A percentile compares a stretch with the other conserved stretches of the same genome.
These are phyloP conservation scores for Colletotrichum endophyticum DNA, from an alignment of 2,329 filamentous ascomycete genomes.

Conservation along the genomic window DNA sequence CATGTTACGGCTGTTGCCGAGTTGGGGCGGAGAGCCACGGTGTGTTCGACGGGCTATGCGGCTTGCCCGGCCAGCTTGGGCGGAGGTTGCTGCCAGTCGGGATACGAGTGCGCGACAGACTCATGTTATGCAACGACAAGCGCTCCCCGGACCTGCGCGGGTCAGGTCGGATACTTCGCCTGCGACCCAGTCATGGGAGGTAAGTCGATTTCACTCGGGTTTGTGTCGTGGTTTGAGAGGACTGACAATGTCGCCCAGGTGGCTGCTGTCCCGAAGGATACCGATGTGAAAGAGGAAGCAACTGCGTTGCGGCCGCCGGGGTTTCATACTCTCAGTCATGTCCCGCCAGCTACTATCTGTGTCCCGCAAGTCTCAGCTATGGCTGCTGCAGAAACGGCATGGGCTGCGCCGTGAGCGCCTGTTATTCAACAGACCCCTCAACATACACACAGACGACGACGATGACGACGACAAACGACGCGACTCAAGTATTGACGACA, in stretches of 20 bases:
- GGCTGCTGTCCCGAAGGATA: slow-evolving; percentile 52
- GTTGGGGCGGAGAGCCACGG: slow-evolving; percentile 20
- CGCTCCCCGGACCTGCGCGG: slow-evolving; percentile 43
- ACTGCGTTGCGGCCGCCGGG: slow-evolving; percentile 51
- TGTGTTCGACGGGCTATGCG: slow-evolving; percentile 28
- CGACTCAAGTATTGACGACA: slow-evolving; percentile 41
- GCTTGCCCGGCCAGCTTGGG: slow-evolving; percentile 42
- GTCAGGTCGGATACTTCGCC: slow-evolving; percentile 39
- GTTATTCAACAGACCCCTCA: slow-evolving; percentile 51
- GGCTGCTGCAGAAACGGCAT: slow-evolving; percentile 59
- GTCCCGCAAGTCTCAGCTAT: slow-evolving; percentile 53
- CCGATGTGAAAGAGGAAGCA: slow-evolving; percentile 41
- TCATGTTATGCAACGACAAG: slow-evolving; percentile 53
- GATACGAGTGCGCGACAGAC: slow-evolving; percentile 51
- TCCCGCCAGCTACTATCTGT: slow-evolving; percentile 48
- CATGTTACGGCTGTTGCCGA: slow-evolving; percentile 16
- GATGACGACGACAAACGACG: slow-evolving; percentile 49
- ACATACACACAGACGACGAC: slow-evolving; percentile 50
- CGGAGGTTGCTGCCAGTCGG: slow-evolving; percentile 53
- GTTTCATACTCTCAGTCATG: slow-evolving; percentile 45
- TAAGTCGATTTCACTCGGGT: slow-evolving; percentile 27
- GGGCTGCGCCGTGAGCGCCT: slow-evolving; percentile 51
- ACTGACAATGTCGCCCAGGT: slow-evolving; percentile 30
- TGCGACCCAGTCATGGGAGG: slow-evolving; percentile 43
- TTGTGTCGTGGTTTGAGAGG: not conserved